Percentiles rank a stretch among this genome's conserved stretches.
Evolutionary conservation across 176 grass and related monocot species (phyloP).

Genomic region (Oryza glaberrima): DNA sequence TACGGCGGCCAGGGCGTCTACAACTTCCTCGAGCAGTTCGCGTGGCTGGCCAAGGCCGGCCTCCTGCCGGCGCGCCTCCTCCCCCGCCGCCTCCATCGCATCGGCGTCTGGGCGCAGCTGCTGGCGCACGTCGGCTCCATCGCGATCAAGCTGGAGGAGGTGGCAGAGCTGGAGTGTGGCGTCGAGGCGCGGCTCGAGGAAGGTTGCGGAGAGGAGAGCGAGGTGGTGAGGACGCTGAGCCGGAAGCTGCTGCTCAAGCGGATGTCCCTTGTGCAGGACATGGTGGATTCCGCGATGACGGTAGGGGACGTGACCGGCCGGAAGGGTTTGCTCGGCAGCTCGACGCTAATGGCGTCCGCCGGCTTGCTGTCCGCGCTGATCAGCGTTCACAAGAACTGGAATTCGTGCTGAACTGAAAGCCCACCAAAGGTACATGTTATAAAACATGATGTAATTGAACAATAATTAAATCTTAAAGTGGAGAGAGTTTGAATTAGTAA

Average conservation of each 20-base stretch:
- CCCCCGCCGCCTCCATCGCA: slow-evolving; percentile 54
- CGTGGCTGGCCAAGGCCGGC: slow-evolving; percentile 66
- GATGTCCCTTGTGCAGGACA: slow-evolving; percentile 63
- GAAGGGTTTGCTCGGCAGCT: slow-evolving; percentile 53
- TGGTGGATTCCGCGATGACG: slow-evolving; percentile 71
- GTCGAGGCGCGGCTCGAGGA: slow-evolving; percentile 33
- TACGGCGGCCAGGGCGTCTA: slow-evolving; percentile 68
- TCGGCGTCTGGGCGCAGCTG: slow-evolving; percentile 62
- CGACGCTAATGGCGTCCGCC: slow-evolving; percentile 52
- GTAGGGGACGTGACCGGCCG: slow-evolving; percentile 57
- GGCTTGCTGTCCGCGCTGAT: slow-evolving; percentile 70
- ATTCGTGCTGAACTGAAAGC: slow-evolving; percentile 51
- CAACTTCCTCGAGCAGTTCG: slow-evolving; percentile 77
- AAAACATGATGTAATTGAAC: slow-evolving; percentile 27
- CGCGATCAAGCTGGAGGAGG: slow-evolving; percentile 54
- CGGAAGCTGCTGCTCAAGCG: slow-evolving; percentile 64
- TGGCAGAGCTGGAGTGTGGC: slow-evolving; percentile 50
- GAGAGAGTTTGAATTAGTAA: slow-evolving; percentile 1
- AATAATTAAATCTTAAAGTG: slow-evolving; percentile 1
- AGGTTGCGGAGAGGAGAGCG: slow-evolving; percentile 39
- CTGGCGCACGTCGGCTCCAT: slow-evolving; percentile 59
- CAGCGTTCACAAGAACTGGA: slow-evolving; percentile 75
- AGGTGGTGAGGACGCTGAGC: slow-evolving; percentile 41
- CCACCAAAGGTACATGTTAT: slow-evolving; percentile 25
- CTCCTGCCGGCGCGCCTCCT: slow-evolving; percentile 55